Evolutionary conservation across 129 eudicot species (phyloP), one percentile per base, ranked within the genome.

Genomic region (Sambucus nigra): DNA sequence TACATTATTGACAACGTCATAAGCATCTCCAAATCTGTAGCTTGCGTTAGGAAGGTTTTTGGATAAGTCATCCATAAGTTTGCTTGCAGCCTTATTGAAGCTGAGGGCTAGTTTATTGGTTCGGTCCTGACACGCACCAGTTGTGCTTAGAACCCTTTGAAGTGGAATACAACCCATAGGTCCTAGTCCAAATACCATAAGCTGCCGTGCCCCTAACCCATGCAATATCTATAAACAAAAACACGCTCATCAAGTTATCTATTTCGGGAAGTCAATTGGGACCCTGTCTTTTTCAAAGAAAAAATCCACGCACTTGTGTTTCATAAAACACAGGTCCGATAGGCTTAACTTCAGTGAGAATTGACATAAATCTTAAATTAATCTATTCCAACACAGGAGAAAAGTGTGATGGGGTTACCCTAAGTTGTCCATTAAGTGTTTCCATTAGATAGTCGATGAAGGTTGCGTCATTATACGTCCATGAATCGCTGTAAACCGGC

Each of bases 91-190:
- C 60, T 67, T 54, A 57, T 92, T 92, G 70, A 82, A 92, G 52
- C 54, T 54, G 25, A 72, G 82, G 14, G 99, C 99, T 40, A 92
- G 55, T 7, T 71, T 70, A 66, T 86, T 92, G 0, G 96, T 92
- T 60, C 71, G 82, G 21, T 82, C 85, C 38, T 92, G 99, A 55
- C 99, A 92, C 8, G 13, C 81, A 14, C 94, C 96, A 0, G 91
- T 68, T 57, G 76, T 46, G 67, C 96, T 82, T 40, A 92, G 73
- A 58, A 86, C 94, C 69, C 99, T 72, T 58, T 92, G 99, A 10
- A 92, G 87, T 13, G 99, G 99, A 49, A 92, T 92, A 61, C 99
- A 92, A 6, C 99, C 99, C 96, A 86, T 86, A 0, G 99, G 99
- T 9, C 99, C 99, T 44, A 92, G 71, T 49, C 96, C 99, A 25